Evolutionary conservation across 1,139 yeast genomes (phyloP), one percentile per base, ranked within the genome.

Genomic region (Fermentozyma sake): DNA sequence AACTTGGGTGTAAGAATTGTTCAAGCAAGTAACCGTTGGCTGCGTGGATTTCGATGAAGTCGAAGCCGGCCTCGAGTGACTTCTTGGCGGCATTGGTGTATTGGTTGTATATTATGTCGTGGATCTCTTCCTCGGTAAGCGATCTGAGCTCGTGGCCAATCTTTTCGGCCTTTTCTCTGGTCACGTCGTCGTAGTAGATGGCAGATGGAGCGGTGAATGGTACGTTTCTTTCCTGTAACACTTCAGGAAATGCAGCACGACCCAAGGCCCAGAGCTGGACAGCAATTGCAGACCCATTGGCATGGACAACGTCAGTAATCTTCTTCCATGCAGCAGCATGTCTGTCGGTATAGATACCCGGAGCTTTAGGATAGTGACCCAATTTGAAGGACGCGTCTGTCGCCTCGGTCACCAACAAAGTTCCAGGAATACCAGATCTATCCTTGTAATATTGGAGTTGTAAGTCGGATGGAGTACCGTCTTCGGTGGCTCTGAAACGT

Each of bases 1-100:
- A 51, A 20, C 51, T 41, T 26, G 50, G 38, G 22, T 53, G 52
- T 27, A 79, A 48, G 48, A 80, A 79, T 49, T 74, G 78, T 52
- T 79, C 79, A 26, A 78, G 44, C 30, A 81, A 58, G 52, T 76
- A 80, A 9, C 87, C 87, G 52, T 80, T 77, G 10, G 86, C 89
- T 24, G 58, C 61, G 44, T 80, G 89, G 32, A 81, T 47, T 52
- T 81, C 85, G 22, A 81, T 68, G 39, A 76, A 77, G 47, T 81
- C 89, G 35, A 78, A 77, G 9, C 87, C 86, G 4, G 81, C 80
- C 6, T 47, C 59, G 23, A 72, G 37, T 2, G 78, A 72, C 27
- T 59, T 58, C 39, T 55, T 55, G 14, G 77, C 76, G 5, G 76
- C 76, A 4, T 41, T 37, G 1, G 55, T 61, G 37, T 50, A 71